phyloP scores from a whole-genome alignment of 2,329 filamentous ascomycete genomes.

The Cadophora luteo-olivacea region DNA sequence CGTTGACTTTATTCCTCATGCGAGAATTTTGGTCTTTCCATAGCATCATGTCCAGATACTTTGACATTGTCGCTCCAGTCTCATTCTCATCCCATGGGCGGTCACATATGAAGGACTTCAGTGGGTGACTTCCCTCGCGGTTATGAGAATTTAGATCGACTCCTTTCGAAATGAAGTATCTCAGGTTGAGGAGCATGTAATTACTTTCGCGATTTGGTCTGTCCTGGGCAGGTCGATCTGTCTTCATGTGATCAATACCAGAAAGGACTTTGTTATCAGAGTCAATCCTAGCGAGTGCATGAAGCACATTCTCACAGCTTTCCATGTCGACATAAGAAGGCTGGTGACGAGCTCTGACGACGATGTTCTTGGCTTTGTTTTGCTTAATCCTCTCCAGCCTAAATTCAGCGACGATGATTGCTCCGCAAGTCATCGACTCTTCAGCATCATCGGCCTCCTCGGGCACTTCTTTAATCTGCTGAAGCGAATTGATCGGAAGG shows the following conservation, averaged over 20 bases:
- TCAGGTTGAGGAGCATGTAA: constrained; percentile 15
- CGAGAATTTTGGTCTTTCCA: constrained; percentile 20
- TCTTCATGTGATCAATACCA: neutral
- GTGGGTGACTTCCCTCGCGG: constrained; percentile 5
- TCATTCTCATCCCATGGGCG: constrained; percentile 17
- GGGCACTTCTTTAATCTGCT: neutral
- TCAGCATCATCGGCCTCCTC: neutral
- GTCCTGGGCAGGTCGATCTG: neutral
- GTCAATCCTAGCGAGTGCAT: constrained; percentile 22
- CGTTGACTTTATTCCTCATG: constrained; percentile 22
- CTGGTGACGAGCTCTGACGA: constrained; percentile 14
- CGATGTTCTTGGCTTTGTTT: constrained; percentile 19
- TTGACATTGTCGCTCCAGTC: constrained; percentile 27
- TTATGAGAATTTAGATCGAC: constrained; percentile 21
- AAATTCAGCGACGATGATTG: constrained; percentile 5
- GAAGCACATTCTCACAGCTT: constrained; percentile 25
- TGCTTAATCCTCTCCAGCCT: constrained; percentile 10
- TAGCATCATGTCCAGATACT: constrained; percentile 26
- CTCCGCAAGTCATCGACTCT: constrained; percentile 8
- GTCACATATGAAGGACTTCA: constrained; percentile 13
- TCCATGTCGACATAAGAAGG: constrained; percentile 18
- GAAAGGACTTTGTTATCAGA: constrained; percentile 1
- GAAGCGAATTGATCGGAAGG: constrained; percentile 2
- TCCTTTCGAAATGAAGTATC: constrained; percentile 16
- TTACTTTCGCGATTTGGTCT: constrained; percentile 6